Evolutionary conservation across 768 basidiomycete genomes (phyloP).

Genomic region (Auriscalpium vulgare): DNA sequence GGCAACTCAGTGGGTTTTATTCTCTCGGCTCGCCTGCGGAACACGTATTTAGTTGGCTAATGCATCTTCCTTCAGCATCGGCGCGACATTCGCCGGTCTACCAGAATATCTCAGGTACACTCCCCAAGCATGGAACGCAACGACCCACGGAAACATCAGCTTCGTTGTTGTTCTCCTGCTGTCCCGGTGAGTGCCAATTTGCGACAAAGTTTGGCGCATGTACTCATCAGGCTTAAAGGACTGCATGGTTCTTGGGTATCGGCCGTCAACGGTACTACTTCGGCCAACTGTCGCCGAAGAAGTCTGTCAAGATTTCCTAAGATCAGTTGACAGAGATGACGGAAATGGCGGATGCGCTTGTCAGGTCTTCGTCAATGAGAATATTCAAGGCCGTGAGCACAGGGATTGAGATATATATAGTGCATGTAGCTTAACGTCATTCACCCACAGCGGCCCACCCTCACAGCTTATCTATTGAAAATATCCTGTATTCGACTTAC

Average conservation of each 20-base stretch:
- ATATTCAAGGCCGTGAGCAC: no score
- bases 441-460: no score
- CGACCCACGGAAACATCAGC: slow-evolving; percentile 74
- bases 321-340: not conserved
- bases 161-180: slow-evolving; percentile 46
- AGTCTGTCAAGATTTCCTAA: not conserved
- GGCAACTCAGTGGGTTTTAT: slow-evolving; percentile 46
- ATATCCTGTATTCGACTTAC: no score
- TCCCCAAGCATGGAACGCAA: slow-evolving; percentile 53
- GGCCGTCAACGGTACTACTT: slow-evolving; percentile 28
- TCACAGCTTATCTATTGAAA: no score
- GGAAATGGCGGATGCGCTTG: no score
- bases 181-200: slow-evolving; percentile 38
- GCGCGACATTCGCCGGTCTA: slow-evolving; percentile 46
- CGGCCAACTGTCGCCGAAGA: slow-evolving; percentile 12
- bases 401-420: no score
- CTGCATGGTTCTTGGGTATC: slow-evolving; percentile 33
- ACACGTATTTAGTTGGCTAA: not conserved
- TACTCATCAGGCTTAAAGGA: slow-evolving; percentile 2
- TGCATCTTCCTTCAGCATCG: slow-evolving; percentile 37
- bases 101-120: slow-evolving; percentile 47
- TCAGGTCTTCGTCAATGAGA: no score
- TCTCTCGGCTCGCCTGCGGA: no score
- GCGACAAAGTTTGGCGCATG: not conserved
- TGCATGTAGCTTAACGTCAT: no score